Percentiles rank a stretch among this genome's conserved stretches.
These are phyloP conservation scores for Plasmodium vinckei DNA, from an alignment of 169 alveolate species.

Conservation along the genomic window DNA sequence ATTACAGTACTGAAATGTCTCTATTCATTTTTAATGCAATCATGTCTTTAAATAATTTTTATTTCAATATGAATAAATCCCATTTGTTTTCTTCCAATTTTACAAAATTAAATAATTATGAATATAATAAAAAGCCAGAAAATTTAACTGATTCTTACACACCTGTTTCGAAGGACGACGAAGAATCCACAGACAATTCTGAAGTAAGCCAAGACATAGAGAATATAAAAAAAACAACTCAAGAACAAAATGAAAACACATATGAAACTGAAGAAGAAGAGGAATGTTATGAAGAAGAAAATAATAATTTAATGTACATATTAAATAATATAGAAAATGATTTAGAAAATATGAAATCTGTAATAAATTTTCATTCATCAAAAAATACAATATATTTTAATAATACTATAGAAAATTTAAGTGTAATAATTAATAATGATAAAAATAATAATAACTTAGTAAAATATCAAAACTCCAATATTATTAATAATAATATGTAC, in stretches of 20 bases:
- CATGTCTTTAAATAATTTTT: constrained; percentile 45
- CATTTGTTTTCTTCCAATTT: constrained; percentile 14
- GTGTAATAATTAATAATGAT: constrained; percentile 13
- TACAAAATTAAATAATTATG: constrained; percentile 23
- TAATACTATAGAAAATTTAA: constrained; percentile 18
- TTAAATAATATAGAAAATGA: constrained; percentile 13
- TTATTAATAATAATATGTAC: constrained; percentile 16
- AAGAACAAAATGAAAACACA: neutral
- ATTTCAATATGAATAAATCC: constrained; percentile 18
- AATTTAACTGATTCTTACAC: neutral
- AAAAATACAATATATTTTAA: constrained; percentile 48
- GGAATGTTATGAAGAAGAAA: neutral
- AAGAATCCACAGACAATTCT: neutral
- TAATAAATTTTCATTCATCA: neutral
- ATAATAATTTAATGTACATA: constrained; percentile 1
- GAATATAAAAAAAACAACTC: neutral
- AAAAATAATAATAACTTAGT: constrained; percentile 11
- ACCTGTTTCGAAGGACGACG: neutral
- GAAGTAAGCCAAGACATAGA: neutral
- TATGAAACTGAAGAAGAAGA: neutral
- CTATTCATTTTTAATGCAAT: constrained; percentile 60
- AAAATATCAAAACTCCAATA: constrained; percentile 29
- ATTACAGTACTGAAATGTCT: constrained; percentile 36
- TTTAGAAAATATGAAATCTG: neutral
- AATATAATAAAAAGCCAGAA: neutral